phyloP scores from a whole-genome alignment of 208 protist genomes.

The Leishmania guyanensis region DNA sequence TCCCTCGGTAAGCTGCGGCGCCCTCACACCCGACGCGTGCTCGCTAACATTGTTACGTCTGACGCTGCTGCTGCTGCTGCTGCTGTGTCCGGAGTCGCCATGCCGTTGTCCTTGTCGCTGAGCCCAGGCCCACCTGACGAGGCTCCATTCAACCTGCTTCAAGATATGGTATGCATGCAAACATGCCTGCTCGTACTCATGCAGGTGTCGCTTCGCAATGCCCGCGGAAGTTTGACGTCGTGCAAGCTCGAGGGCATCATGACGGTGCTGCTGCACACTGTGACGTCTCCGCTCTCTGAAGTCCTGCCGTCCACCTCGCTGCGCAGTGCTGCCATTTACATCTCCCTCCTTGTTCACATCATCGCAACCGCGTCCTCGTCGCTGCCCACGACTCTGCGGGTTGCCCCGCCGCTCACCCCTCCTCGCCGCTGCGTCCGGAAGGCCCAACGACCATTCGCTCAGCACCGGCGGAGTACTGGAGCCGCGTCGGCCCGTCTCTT shows the following conservation, averaged over 20 bases:
- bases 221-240: neutral
- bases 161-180: slow-evolving; percentile 21
- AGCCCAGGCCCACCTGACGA: slow-evolving; percentile 8
- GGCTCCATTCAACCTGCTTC: slow-evolving; percentile 7
- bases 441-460: slow-evolving; percentile 5
- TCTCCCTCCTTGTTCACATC: neutral
- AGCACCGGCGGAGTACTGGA: neutral
- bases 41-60: neutral
- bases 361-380: too few relatives aligned
- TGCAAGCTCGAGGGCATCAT: slow-evolving; percentile 9
- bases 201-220: slow-evolving; percentile 1
- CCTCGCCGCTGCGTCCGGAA: neutral
- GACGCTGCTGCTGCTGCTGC: neutral
- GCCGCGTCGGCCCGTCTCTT: neutral
- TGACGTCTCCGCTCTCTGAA: neutral
- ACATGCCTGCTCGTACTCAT: slow-evolving; percentile 6
- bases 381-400: neutral
- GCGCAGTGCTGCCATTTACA: neutral
- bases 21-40: neutral
- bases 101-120: slow-evolving; percentile 8
- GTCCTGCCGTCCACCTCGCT: neutral
- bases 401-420: neutral
- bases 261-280: neutral
- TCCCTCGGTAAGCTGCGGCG: neutral
- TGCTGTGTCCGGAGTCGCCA: neutral